These are phyloP conservation scores for Aspergillus affinis DNA, from an alignment of 495 filamentous ascomycete species.

Conservation along the genomic window DNA sequence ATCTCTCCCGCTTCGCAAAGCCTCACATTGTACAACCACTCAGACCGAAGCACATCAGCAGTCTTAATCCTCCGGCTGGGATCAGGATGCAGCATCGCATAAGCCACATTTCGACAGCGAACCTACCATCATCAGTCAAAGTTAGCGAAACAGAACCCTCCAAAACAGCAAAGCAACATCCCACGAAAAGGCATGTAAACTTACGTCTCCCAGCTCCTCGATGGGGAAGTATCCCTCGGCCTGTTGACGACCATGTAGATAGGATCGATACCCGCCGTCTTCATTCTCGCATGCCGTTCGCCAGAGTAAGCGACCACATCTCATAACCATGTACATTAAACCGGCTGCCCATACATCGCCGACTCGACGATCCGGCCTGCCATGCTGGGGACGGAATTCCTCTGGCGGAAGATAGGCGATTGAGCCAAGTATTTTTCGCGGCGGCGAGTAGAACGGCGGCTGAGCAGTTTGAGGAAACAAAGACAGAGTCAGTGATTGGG, in stretches of 20 bases:
- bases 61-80: constrained; percentile 73
- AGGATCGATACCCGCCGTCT: constrained; percentile 85
- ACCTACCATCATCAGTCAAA: constrained; percentile 2
- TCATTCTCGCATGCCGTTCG: constrained; percentile 81
- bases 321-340: constrained; percentile 95
- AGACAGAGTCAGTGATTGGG: not conserved
- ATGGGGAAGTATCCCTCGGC: constrained; percentile 90
- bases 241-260: constrained; percentile 74
- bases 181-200: constrained; percentile 25
- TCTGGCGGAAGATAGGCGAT: constrained; percentile 83
- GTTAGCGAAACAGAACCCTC: not conserved
- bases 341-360: constrained; percentile 95
- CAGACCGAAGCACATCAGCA: constrained; percentile 83
- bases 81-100: constrained; percentile 88
- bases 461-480: not conserved
- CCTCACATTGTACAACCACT: constrained; percentile 87
- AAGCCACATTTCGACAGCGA: constrained; percentile 84
- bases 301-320: constrained; percentile 88
- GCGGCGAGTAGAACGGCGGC: not conserved
- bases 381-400: constrained; percentile 63
- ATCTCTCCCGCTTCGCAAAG: constrained; percentile 85
- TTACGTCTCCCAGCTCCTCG: constrained; percentile 82
- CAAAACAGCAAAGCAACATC: not conserved
- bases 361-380: constrained; percentile 77
- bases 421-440: constrained; percentile 2